phyloP scores from a whole-genome alignment of 2,329 filamentous ascomycete species.

The Lachnellula cervina region DNA sequence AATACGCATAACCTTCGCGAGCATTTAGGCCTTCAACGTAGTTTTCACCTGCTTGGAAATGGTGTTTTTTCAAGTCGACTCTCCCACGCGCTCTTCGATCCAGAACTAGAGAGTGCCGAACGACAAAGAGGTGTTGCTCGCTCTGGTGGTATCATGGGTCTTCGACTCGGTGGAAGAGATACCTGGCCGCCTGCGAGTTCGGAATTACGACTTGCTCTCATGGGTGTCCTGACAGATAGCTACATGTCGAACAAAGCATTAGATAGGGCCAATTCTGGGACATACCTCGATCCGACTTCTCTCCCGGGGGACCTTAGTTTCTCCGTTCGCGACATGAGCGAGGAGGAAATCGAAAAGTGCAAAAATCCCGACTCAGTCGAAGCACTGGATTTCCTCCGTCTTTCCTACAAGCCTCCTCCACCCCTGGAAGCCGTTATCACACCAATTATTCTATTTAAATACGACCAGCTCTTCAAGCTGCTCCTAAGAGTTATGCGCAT shows the following conservation, averaged over 20 bases:
- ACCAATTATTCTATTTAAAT: conserved; percentile 63
- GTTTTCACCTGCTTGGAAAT: conserved; percentile 81
- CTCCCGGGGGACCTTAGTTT: conserved; percentile 74
- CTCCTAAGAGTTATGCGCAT: conserved; percentile 74
- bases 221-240: conserved; percentile 76
- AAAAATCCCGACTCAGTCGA: conserved; percentile 78
- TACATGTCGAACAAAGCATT: conserved; percentile 40
- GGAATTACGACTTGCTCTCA: conserved; percentile 82
- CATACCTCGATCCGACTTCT: conserved; percentile 29
- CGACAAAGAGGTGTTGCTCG: conserved; percentile 63
- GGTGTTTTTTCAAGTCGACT: conserved; percentile 77
- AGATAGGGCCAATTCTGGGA: conserved; percentile 27
- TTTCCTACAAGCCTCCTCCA: conserved; percentile 75
- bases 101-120: conserved; percentile 75
- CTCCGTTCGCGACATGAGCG: conserved; percentile 72
- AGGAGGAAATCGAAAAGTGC: conserved; percentile 75
- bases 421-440: conserved; percentile 73
- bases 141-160: conserved; percentile 68
- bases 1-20: conserved; percentile 63
- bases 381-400: conserved; percentile 85
- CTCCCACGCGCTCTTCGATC: conserved; percentile 78
- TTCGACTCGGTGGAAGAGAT: conserved; percentile 74
- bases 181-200: conserved; percentile 93
- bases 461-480: conserved; percentile 79
- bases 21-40: conserved; percentile 70